phyloP scores from a whole-genome alignment of 805 yeast species.

The Candida verbasci region DNA sequence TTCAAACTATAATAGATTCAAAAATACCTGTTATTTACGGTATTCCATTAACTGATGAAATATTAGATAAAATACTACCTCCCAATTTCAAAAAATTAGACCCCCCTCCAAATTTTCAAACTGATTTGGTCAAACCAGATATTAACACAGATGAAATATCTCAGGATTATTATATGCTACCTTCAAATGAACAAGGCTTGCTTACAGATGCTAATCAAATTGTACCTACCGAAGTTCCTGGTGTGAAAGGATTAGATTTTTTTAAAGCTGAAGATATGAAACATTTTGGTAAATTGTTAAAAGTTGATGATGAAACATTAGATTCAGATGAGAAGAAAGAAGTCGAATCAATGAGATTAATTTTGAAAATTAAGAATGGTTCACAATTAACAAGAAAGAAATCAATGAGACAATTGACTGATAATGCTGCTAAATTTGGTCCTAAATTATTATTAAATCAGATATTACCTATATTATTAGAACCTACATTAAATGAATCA shows the following conservation, averaged over 20 bases:
- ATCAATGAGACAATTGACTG: conserved; percentile 64
- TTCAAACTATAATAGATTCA: conserved; percentile 5
- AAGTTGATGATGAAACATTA: conserved; percentile 22
- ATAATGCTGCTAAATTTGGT: conserved; percentile 61
- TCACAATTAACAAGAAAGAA: conserved; percentile 60
- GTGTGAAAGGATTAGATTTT: conserved; percentile 58
- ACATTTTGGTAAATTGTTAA: conserved; percentile 58
- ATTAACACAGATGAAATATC: conserved; percentile 6
- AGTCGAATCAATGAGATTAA: conserved; percentile 53
- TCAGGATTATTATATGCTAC: conserved; percentile 50
- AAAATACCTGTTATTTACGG: conserved; percentile 27
- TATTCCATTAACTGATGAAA: conserved; percentile 37
- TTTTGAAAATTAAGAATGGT: conserved; percentile 77
- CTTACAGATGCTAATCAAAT: conserved; percentile 15
- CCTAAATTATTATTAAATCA: conserved; percentile 64
- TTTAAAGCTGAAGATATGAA: conserved; percentile 70
- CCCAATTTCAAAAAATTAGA: conserved; percentile 42
- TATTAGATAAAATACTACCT: conserved; percentile 49
- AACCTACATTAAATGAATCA: conserved; percentile 66
- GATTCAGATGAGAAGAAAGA: conserved; percentile 55
- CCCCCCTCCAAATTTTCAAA: conserved; percentile 42
- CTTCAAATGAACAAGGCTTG: conserved; percentile 28
- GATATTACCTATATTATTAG: conserved; percentile 73
- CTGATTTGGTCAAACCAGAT: conserved; percentile 28
- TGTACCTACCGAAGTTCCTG: conserved; percentile 49